These are phyloP conservation scores for Cladosporium sp. DNA, from an alignment of 2,329 filamentous ascomycete species.

Conservation along the genomic window DNA sequence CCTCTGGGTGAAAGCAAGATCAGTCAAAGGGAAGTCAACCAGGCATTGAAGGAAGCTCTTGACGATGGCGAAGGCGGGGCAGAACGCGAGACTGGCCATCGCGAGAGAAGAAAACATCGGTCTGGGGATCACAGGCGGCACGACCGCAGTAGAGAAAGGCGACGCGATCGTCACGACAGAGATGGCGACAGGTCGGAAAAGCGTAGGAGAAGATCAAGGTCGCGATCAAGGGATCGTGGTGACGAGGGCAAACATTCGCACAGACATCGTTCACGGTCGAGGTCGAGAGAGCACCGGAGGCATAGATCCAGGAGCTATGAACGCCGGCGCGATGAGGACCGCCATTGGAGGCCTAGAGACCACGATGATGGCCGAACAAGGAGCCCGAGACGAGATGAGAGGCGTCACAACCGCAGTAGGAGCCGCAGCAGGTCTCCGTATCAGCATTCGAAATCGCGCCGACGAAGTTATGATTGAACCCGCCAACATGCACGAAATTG, in stretches of 20 bases:
- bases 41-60: constrained; percentile 47
- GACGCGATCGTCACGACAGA: constrained; percentile 16
- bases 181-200: constrained; percentile 18
- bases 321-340: constrained; percentile 5
- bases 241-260: constrained; percentile 18
- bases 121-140: constrained; percentile 15
- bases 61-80: constrained; percentile 36
- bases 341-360: constrained; percentile 6
- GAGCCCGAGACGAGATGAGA: constrained; percentile 13
- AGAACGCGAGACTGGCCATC: constrained; percentile 20
- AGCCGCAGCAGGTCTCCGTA: constrained; percentile 19
- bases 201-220: constrained; percentile 23
- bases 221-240: constrained; percentile 24
- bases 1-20: constrained; percentile 53
- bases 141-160: constrained; percentile 23
- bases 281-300: constrained; percentile 17
- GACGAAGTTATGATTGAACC: background rate
- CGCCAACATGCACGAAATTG: too few species aligned
- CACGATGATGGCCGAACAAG: constrained; percentile 7
- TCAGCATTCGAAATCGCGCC: background rate
- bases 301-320: constrained; percentile 9
- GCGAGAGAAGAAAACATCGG: constrained; percentile 15
- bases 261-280: constrained; percentile 22
- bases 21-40: constrained; percentile 54
- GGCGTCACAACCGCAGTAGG: constrained; percentile 9